Conservation (phyloP, 2,329 filamentous ascomycete species). For the Calonectria hongkongensis region DNA sequence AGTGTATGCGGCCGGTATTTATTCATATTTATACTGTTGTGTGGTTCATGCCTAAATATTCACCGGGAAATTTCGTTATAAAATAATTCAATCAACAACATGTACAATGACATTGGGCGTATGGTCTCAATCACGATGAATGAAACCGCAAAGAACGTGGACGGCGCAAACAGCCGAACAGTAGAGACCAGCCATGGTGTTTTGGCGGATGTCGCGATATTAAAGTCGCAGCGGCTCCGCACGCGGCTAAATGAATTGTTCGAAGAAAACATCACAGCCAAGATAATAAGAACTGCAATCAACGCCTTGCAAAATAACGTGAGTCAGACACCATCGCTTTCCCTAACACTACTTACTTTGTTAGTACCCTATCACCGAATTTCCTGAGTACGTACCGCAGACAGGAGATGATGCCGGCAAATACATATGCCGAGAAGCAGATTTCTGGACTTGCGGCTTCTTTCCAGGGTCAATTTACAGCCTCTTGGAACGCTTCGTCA, state of each 20-base stretch:
- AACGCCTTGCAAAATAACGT: slow-evolving; percentile 44
- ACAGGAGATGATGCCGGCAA: slow-evolving; percentile 42
- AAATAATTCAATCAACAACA: neutral
- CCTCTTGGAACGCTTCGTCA: slow-evolving; percentile 58
- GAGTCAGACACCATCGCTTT: accelerated
- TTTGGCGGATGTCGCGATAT: neutral
- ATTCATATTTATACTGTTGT: neutral
- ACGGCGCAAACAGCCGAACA: neutral
- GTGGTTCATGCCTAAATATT: no score
- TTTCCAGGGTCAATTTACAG: slow-evolving; percentile 62
- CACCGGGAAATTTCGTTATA: neutral
- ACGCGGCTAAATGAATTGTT: slow-evolving; percentile 35
- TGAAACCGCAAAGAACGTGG: neutral
- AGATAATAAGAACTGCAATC: slow-evolving; percentile 43
- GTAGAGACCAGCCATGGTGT: neutral
- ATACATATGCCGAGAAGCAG: slow-evolving; percentile 48
- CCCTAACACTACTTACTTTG: accelerated
- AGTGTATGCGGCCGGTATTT: slow-evolving; percentile 22
- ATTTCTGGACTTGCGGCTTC: slow-evolving; percentile 63
- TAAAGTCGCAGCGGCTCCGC: neutral
- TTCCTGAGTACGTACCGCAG: slow-evolving; percentile 51
- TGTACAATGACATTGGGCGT: slow-evolving; percentile 6
- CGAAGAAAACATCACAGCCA: slow-evolving; percentile 49
- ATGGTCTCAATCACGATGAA: neutral
- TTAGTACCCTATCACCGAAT: slow-evolving; percentile 46